Conservation (phyloP, 75 land plant genomes). For the Cryptomeria japonica region DNA sequence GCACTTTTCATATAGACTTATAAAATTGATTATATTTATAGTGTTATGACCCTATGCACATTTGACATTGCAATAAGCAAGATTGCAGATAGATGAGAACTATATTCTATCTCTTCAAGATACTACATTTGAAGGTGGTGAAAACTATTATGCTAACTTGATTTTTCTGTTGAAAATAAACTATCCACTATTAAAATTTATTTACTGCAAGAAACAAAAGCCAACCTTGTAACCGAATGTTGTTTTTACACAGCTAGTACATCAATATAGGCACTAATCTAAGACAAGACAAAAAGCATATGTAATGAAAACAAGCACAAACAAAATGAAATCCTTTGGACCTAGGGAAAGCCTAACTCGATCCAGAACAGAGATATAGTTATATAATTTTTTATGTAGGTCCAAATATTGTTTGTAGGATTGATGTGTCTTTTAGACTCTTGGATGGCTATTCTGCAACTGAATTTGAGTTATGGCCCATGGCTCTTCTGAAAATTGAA, state of each 20-base stretch:
- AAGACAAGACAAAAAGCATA: neutral
- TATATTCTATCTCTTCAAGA: no score
- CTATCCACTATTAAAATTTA: neutral
- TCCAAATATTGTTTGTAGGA: neutral
- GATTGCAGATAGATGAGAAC: no score
- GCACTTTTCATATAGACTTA: neutral
- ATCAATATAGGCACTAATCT: neutral
- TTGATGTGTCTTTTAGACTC: neutral
- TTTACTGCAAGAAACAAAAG: neutral
- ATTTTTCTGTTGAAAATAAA: neutral
- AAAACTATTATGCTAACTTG: neutral
- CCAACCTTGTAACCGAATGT: neutral
- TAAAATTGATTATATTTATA: neutral
- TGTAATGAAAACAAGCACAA: neutral
- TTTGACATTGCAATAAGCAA: neutral
- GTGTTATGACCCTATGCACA: neutral
- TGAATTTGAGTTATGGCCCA: neutral
- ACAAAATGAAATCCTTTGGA: neutral
- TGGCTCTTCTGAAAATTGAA: neutral
- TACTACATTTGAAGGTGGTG: neutral
- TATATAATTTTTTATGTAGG: neutral
- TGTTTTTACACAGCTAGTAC: neutral
- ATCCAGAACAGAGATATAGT: neutral
- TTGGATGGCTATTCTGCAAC: neutral
- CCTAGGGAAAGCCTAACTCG: neutral